A percentile compares a stretch with the other conserved stretches of the same genome.
Evolutionary conservation across 768 basidiomycete genomes (phyloP).

Genomic region (Mycena pura): DNA sequence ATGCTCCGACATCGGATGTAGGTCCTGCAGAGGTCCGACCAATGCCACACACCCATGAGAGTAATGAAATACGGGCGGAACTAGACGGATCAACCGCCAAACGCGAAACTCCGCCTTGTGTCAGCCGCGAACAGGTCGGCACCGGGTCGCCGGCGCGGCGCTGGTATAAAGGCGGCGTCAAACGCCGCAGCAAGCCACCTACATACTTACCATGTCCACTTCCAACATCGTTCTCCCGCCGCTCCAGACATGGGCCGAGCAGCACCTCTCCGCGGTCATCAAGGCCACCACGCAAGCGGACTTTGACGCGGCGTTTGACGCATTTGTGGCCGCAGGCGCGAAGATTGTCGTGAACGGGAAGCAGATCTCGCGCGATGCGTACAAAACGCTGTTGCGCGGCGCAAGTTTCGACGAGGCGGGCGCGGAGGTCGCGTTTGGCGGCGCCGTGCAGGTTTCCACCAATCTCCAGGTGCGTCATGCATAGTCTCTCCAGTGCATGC

Average conservation of each 20-base stretch:
- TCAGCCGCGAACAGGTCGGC: too few species aligned
- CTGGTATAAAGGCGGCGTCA: too few species aligned
- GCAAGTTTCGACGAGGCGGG: constrained; percentile 36
- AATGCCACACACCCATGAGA: too few species aligned
- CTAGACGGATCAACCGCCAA: too few species aligned
- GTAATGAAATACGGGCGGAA: too few species aligned
- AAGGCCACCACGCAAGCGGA: constrained; percentile 41
- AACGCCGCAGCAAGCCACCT: too few species aligned
- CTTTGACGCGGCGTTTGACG: constrained; percentile 48
- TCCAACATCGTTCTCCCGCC: constrained; percentile 33
- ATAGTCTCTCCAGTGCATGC: neutral
- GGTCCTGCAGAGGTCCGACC: too few species aligned
- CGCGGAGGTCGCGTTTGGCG: constrained; percentile 37
- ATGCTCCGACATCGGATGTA: too few species aligned
- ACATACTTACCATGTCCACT: neutral
- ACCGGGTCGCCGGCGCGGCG: too few species aligned
- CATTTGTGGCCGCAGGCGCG: constrained; percentile 44
- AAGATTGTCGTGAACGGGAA: constrained; percentile 50
- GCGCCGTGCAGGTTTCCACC: constrained; percentile 36
- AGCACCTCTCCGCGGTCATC: constrained; percentile 45
- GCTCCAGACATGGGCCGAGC: constrained; percentile 50
- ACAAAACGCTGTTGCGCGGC: constrained; percentile 43
- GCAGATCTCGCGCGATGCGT: constrained; percentile 44
- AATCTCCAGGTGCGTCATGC: constrained; percentile 30
- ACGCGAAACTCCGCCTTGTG: too few species aligned